Evolutionary conservation across 192 early-diverging fungal genomes (phyloP).

Genomic region (Phycomyces nitens): DNA sequence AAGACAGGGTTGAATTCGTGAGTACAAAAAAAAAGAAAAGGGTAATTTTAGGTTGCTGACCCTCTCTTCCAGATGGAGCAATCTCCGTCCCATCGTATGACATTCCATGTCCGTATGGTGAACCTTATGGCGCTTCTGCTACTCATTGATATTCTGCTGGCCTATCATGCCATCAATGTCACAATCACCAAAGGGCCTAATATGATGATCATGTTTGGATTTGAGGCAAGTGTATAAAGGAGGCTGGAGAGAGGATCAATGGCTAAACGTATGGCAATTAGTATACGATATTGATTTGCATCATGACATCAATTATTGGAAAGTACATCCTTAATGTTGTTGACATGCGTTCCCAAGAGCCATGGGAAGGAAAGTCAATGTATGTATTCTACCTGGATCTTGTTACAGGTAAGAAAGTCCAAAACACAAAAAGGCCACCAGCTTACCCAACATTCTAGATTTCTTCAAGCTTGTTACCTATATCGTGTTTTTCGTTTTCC

Average conservation of each 20-base stretch:
- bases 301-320: conserved; percentile 67
- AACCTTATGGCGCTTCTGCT: conserved; percentile 64
- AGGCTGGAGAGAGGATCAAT: background rate
- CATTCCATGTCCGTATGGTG: conserved; percentile 73
- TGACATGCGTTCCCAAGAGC: conserved; percentile 72
- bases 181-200: conserved; percentile 68
- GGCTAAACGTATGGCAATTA: conserved; percentile 19
- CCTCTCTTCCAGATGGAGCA: conserved; percentile 75
- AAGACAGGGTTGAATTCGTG: conserved; percentile 87
- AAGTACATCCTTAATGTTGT: conserved; percentile 89
- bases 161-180: conserved; percentile 62
- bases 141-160: conserved; percentile 69
- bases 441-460: conserved; percentile 55
- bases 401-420: conserved; percentile 66
- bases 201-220: conserved; percentile 98
- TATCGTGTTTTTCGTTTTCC: conserved; percentile 81
- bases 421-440: too few species aligned
- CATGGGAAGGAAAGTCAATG: conserved; percentile 95
- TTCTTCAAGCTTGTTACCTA: conserved; percentile 89
- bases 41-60: background rate
- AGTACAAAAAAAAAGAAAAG: conserved; percentile 10
- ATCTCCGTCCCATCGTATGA: conserved; percentile 54
- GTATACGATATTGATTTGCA: conserved; percentile 84
- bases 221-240: conserved; percentile 63
- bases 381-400: conserved; percentile 91